A percentile compares a stretch with the other conserved stretches of the same genome.
These are phyloP conservation scores for Microsporum ferrugineum DNA, from an alignment of 2,329 filamentous ascomycete genomes.

Conservation along the genomic window DNA sequence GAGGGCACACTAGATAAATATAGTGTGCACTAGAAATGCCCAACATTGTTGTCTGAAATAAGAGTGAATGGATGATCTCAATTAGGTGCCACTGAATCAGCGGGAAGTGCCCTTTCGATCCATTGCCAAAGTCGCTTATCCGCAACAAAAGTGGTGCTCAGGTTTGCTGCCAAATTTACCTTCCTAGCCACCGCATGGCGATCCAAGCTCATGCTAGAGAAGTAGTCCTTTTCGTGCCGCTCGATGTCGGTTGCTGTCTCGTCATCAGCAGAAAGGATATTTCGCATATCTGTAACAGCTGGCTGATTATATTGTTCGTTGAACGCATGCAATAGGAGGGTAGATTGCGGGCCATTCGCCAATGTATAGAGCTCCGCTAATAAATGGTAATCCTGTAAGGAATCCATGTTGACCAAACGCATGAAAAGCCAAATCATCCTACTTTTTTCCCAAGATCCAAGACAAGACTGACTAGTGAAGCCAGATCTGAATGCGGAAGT, in stretches of 20 bases:
- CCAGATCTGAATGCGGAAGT: conserved; percentile 6
- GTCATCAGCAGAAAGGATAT: conserved; percentile 2
- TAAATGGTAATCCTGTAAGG: conserved; percentile 14
- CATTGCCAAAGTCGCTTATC: conserved; percentile 5
- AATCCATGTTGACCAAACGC: conserved; percentile 17
- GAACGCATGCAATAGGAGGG: not conserved
- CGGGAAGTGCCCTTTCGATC: not conserved
- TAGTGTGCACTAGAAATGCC: too few species aligned
- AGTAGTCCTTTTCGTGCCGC: not conserved
- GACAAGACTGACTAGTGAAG: conserved; percentile 11
- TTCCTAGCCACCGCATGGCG: conserved; percentile 5
- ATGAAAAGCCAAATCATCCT: conserved; percentile 13
- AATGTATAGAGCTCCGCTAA: conserved; percentile 14
- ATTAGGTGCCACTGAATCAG: not conserved
- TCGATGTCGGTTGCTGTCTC: not conserved
- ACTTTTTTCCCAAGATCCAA: not conserved
- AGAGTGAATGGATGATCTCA: too few species aligned
- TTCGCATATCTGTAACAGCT: conserved; percentile 1
- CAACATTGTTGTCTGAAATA: too few species aligned
- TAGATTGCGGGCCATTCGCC: not conserved
- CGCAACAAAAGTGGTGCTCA: conserved; percentile 1
- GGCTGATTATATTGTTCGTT: conserved; percentile 1
- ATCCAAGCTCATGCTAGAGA: not conserved
- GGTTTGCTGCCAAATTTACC: conserved; percentile 2
- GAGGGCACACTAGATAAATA: too few species aligned